These are phyloP conservation scores for Solanum appendiculatum DNA, from an alignment of 257 asterid species.

Conservation along the genomic window DNA sequence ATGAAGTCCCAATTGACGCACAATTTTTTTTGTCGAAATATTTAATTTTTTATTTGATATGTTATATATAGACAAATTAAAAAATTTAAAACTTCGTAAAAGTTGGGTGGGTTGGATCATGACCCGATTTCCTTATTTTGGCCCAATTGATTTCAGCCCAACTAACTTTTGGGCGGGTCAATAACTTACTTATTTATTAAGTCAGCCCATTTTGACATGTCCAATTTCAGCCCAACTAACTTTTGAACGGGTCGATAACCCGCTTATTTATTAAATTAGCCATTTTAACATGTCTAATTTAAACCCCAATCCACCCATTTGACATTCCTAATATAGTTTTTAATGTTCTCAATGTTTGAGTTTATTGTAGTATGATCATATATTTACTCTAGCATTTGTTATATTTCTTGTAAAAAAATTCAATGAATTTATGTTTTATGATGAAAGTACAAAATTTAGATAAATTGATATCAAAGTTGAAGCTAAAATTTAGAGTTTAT, in stretches of 20 bases:
- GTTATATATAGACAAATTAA: too few relatives aligned
- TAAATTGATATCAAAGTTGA: too few relatives aligned
- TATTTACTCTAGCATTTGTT: background rate
- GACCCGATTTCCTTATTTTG: background rate
- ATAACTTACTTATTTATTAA: background rate
- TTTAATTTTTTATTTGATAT: background rate
- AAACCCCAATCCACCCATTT: background rate
- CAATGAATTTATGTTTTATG: too few relatives aligned
- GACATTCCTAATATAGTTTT: too few relatives aligned
- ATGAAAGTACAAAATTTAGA: too few relatives aligned
- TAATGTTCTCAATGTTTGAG: background rate
- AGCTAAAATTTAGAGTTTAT: too few relatives aligned
- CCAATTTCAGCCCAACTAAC: fast-evolving
- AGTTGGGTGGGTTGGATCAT: background rate
- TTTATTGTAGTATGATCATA: background rate
- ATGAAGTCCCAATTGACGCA: background rate
- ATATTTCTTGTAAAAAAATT: background rate
- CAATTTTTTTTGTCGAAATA: background rate
- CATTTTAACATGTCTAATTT: background rate
- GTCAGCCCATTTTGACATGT: background rate
- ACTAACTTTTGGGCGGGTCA: background rate
- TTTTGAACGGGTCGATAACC: background rate
- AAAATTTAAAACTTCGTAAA: background rate
- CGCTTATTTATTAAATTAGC: background rate
- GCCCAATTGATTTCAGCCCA: background rate